Evolutionary conservation across 2,329 filamentous ascomycete species (phyloP).

Genomic region (Sporothrix mexicana): DNA sequence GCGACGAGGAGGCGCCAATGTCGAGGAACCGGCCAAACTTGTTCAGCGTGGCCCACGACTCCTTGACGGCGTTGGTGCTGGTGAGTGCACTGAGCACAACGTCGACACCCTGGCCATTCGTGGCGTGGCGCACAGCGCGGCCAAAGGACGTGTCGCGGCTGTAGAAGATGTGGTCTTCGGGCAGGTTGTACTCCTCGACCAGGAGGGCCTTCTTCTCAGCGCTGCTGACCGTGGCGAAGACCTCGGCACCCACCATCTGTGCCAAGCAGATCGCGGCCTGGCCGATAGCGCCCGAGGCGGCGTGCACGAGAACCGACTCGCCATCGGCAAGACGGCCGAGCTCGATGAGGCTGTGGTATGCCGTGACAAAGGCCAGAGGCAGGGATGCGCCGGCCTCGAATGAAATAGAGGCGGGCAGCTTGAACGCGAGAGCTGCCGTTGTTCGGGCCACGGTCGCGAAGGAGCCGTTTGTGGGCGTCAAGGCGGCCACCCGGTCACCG

Average conservation of each 20-base stretch:
- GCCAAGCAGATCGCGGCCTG: slow-evolving; percentile 50
- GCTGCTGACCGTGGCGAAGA: slow-evolving; percentile 52
- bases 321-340: slow-evolving; percentile 48
- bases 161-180: slow-evolving; percentile 47
- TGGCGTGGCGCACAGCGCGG: slow-evolving; percentile 41
- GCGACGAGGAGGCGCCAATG: slow-evolving; percentile 31
- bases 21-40: slow-evolving; percentile 43
- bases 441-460: slow-evolving; percentile 47
- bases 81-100: slow-evolving; percentile 51
- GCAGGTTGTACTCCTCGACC: slow-evolving; percentile 47
- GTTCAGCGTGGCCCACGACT: slow-evolving; percentile 53
- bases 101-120: slow-evolving; percentile 46
- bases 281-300: slow-evolving; percentile 48
- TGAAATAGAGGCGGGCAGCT: slow-evolving; percentile 47
- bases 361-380: slow-evolving; percentile 51
- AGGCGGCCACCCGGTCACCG: slow-evolving; percentile 48
- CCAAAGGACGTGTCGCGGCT: slow-evolving; percentile 45
- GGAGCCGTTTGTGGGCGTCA: slow-evolving; percentile 43
- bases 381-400: slow-evolving; percentile 50
- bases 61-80: slow-evolving; percentile 48
- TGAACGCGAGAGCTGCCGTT: slow-evolving; percentile 42
- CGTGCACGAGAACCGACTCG: slow-evolving; percentile 50
- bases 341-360: slow-evolving; percentile 49
- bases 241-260: slow-evolving; percentile 47
- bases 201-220: slow-evolving; percentile 50